Conservation (phyloP, 306 rosid genomes). For the Cercis canadensis region DNA sequence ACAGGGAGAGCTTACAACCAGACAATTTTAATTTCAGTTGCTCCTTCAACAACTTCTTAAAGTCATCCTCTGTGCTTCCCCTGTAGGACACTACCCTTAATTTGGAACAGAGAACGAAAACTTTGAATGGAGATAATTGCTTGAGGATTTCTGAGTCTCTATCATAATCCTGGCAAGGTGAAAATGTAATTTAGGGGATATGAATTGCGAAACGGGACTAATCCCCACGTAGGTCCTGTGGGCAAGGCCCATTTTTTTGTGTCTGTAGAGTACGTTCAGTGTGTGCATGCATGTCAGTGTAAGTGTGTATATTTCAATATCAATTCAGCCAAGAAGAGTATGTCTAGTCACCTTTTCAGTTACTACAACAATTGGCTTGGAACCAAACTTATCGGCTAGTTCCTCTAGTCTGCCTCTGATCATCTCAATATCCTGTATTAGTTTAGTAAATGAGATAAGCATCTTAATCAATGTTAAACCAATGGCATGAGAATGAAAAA, state of each 20-base stretch:
- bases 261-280: too few relatives aligned
- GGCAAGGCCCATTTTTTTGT: too few relatives aligned
- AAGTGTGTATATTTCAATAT: background rate
- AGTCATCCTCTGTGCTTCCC: conserved; percentile 61
- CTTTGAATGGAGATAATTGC: conserved; percentile 60
- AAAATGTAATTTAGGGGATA: conserved; percentile 9
- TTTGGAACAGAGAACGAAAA: conserved; percentile 64
- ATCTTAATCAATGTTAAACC: conserved; percentile 15
- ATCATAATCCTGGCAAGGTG: conserved; percentile 76
- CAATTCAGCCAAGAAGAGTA: background rate
- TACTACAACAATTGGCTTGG: conserved; percentile 64
- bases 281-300: too few relatives aligned
- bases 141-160: conserved; percentile 71
- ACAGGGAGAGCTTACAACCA: conserved; percentile 22
- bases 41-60: conserved; percentile 65
- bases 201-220: conserved; percentile 3
- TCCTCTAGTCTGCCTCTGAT: conserved; percentile 61
- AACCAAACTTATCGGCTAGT: conserved; percentile 64
- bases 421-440: conserved; percentile 61
- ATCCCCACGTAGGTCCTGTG: too few relatives aligned
- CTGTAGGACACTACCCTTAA: conserved; percentile 52
- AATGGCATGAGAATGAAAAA: conserved; percentile 17
- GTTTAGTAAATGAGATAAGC: conserved; percentile 20
- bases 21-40: conserved; percentile 38
- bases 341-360: conserved; percentile 78